A percentile compares a stretch with the other conserved stretches of the same genome.
phyloP scores from a whole-genome alignment of 2,329 filamentous ascomycete species.

The Phyllosticta paracitricarpa region DNA sequence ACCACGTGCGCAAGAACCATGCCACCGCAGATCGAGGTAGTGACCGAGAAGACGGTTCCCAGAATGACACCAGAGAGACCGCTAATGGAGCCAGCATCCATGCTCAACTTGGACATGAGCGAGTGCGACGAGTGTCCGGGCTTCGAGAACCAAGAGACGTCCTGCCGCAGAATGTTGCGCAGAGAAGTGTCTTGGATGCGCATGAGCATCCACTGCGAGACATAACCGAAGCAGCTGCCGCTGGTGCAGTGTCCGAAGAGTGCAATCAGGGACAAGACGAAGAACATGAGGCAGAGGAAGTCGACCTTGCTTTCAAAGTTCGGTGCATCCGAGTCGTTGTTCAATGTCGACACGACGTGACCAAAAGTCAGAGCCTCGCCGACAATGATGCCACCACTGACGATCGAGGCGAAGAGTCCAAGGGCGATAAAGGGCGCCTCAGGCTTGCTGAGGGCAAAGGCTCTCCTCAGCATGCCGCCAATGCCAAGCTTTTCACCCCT shows the following conservation, averaged over 20 bases:
- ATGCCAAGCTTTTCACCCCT: conserved; percentile 1
- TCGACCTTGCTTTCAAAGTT: conserved; percentile 24
- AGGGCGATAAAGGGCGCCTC: conserved; percentile 30
- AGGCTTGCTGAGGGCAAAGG: conserved; percentile 22
- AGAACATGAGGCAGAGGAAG: conserved; percentile 42
- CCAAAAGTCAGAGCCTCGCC: conserved; percentile 51
- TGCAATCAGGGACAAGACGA: conserved; percentile 43
- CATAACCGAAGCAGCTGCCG: conserved; percentile 39
- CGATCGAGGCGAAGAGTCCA: conserved; percentile 34
- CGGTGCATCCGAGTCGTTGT: conserved; percentile 29
- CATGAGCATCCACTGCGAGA: conserved; percentile 36
- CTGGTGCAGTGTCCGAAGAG: conserved; percentile 34
- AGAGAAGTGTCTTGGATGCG: conserved; percentile 38
- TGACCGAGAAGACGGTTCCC: conserved; percentile 40
- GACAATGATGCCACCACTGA: conserved; percentile 44
- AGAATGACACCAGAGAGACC: conserved; percentile 41
- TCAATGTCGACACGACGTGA: conserved; percentile 41
- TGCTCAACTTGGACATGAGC: conserved; percentile 37
- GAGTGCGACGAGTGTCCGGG: conserved; percentile 34
- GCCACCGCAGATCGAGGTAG: conserved; percentile 37
- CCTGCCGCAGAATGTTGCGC: conserved; percentile 44
- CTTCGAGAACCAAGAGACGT: conserved; percentile 42
- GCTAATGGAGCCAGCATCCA: conserved; percentile 39
- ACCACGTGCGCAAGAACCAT: conserved; percentile 38
- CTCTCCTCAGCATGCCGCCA: conserved; percentile 18